Evolutionary conservation across 345 rosid species (phyloP).

Genomic region (Dipteronia sinensis): DNA sequence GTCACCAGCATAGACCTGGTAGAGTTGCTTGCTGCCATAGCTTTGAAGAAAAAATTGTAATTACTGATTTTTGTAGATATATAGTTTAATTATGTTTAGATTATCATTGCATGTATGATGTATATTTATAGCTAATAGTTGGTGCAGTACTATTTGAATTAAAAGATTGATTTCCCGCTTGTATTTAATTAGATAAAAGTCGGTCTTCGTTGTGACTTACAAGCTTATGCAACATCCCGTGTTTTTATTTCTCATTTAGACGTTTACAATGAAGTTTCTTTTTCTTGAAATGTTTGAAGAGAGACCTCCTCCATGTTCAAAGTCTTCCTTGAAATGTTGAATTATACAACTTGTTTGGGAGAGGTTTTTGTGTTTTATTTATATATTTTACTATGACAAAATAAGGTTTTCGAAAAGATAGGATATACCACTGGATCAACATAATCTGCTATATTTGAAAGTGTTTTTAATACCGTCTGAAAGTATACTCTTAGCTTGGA

Average conservation of each 20-base stretch:
- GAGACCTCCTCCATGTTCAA: neutral
- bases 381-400: too few species aligned
- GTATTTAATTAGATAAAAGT: neutral
- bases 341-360: too few species aligned
- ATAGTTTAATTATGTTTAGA: neutral
- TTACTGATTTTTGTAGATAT: too few species aligned
- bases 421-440: too few species aligned
- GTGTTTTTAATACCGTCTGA: too few species aligned
- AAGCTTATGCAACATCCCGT: neutral
- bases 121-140: neutral
- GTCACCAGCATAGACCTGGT: slow-evolving; percentile 17
- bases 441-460: too few species aligned
- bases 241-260: too few species aligned
- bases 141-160: neutral
- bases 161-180: neutral
- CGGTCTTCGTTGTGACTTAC: neutral
- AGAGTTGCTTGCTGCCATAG: slow-evolving; percentile 16
- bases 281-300: neutral
- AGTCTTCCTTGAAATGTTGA: neutral
- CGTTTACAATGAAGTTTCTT: neutral
- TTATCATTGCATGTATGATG: too few species aligned
- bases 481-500: too few species aligned
- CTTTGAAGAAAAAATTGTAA: neutral
- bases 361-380: too few species aligned
- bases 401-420: too few species aligned